phyloP scores from a whole-genome alignment of 306 rosid species.

The Rosa multiflora region DNA sequence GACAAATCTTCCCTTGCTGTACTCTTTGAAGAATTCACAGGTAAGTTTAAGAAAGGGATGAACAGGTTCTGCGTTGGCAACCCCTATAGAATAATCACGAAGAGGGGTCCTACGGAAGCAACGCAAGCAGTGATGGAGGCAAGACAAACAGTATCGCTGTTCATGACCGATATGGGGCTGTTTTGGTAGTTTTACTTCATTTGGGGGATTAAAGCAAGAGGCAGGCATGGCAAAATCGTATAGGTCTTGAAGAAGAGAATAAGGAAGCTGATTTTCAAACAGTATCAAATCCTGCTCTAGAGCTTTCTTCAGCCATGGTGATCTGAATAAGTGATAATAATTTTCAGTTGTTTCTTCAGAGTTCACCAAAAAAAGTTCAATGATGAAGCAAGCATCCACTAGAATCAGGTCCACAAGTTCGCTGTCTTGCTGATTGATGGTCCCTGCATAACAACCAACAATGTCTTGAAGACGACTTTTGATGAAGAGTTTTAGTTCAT shows the following conservation, averaged over 20 bases:
- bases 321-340: slow-evolving; percentile 33
- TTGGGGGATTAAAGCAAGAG: not conserved
- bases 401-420: not conserved
- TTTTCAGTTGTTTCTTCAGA: not conserved
- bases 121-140: not conserved
- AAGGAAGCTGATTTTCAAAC: slow-evolving; percentile 58
- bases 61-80: not conserved
- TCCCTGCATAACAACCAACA: not conserved
- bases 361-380: slow-evolving; percentile 26
- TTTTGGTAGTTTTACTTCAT: not conserved
- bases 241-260: slow-evolving; percentile 30
- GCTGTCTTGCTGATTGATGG: not conserved
- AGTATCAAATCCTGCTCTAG: slow-evolving; percentile 42
- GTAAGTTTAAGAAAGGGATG: not conserved
- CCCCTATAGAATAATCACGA: not conserved
- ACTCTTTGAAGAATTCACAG: slow-evolving; percentile 4
- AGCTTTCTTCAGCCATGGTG: slow-evolving; percentile 41
- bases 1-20: not conserved
- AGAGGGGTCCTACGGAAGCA: not conserved
- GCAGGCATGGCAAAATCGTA: not conserved
- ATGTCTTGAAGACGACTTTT: not conserved
- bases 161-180: not conserved
- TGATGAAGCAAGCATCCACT: slow-evolving; percentile 23
- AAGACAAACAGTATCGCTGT: not conserved
- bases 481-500: slow-evolving; percentile 14